Evolutionary conservation across 345 rosid genomes (phyloP), one percentile per base, ranked within the genome.

Genomic region (Clarkia xantiana): DNA sequence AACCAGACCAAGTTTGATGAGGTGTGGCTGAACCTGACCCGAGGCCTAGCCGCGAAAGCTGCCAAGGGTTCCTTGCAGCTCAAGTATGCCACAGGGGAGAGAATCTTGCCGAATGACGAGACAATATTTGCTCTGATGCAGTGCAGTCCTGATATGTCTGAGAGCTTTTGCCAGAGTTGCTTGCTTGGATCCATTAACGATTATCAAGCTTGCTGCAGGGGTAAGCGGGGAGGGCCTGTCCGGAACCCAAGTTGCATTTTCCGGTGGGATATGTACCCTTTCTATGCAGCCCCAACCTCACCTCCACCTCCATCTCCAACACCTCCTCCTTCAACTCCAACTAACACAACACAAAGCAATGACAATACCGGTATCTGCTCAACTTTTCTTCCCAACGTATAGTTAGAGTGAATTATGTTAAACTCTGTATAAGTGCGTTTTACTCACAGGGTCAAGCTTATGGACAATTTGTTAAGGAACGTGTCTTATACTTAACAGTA

Each of bases 101-200:
- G 68, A 0, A 41, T 47, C 12, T 6, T 63, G 18, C 45, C 58
- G 6, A 14, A 39, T 11, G 19, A 2, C 10, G 2, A 44, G 3
- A 74, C 49, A 9, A 65, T 71, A 9, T 72, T 69, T 45, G 62
- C 70, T 11, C 7, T 79, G 43, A 63, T 62, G 71, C 78, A 75
- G 41, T 79, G 93, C 57, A 67, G 73, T 13, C 76, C 87, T n/a
- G 93, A 83, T 45, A 8, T 82, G 20, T 62, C 74, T 1, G 49
- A 22, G 18, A 15, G 41, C 66, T 29, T 69, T 41, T 82, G 82
- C n/a, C 44, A 12, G 2, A 0, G 0, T 39, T 80, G 84, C 51
- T 45, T 80, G 3, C 18, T 42, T 18, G 40, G 50, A 45, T 51
- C 17, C 29, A 61, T 56, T 0, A 14, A 2, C 12, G 14, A 18